Conservation (phyloP, 345 rosid species). For the Lepidium aucheri region DNA sequence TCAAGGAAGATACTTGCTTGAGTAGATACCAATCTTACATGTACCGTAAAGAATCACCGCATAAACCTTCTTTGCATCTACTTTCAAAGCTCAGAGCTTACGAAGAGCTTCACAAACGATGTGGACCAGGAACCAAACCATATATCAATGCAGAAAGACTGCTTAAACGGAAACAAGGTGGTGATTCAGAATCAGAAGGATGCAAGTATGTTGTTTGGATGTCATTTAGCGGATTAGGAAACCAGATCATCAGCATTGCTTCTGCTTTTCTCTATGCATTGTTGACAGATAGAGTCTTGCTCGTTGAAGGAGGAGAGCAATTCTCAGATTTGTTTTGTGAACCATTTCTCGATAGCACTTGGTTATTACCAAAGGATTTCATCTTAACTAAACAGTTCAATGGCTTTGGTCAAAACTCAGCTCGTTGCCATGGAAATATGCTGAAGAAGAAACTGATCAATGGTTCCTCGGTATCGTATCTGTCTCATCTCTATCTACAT, state of each 20-base stretch:
- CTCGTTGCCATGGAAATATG: slow-evolving; percentile 46
- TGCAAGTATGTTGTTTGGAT: slow-evolving; percentile 64
- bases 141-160: slow-evolving; percentile 27
- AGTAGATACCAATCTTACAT: slow-evolving; percentile 45
- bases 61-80: slow-evolving; percentile 52
- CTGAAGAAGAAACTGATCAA: slow-evolving; percentile 36
- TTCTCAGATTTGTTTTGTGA: slow-evolving; percentile 49
- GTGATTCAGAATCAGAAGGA: slow-evolving; percentile 24
- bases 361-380: slow-evolving; percentile 49
- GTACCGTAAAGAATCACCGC: slow-evolving; percentile 42
- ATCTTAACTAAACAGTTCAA: slow-evolving; percentile 30
- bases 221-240: slow-evolving; percentile 67
- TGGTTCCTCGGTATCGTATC: slow-evolving; percentile 11
- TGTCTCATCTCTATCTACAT: slow-evolving; percentile 49
- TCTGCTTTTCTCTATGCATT: slow-evolving; percentile 63
- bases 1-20: slow-evolving; percentile 40
- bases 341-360: slow-evolving; percentile 51
- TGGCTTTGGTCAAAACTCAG: slow-evolving; percentile 35
- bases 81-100: slow-evolving; percentile 52
- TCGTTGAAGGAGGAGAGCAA: slow-evolving; percentile 56
- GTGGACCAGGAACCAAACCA: slow-evolving; percentile 44
- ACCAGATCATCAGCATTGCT: slow-evolving; percentile 50
- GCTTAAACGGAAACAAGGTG: slow-evolving; percentile 26
- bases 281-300: slow-evolving; percentile 52
- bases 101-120: slow-evolving; percentile 50